phyloP scores from a whole-genome alignment of 495 filamentous ascomycete genomes.

The Annulohypoxylon stygium region DNA sequence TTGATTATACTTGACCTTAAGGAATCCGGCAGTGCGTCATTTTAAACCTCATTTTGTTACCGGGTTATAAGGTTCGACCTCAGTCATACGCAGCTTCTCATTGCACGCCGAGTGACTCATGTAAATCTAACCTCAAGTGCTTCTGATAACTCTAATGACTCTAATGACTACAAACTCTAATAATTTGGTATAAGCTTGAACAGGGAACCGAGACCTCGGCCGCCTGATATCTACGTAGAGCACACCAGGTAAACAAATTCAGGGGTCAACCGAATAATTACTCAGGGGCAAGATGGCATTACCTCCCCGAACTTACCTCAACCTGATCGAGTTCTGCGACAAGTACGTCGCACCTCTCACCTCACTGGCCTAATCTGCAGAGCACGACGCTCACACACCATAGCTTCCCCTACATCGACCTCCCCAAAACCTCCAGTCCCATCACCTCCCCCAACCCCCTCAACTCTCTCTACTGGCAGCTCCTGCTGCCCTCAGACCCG shows the following conservation, averaged over 20 bases:
- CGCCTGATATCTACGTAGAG: neutral
- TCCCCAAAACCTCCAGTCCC: constrained; percentile 9
- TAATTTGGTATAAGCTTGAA: neutral
- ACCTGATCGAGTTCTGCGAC: constrained; percentile 25
- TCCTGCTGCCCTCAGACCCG: constrained; percentile 30
- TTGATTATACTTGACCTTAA: neutral
- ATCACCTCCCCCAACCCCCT: neutral
- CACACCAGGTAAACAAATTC: neutral
- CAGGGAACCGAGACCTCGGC: neutral
- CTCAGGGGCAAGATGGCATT: constrained; percentile 22
- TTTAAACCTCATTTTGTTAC: constrained; percentile 1
- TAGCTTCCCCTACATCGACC: constrained; percentile 37
- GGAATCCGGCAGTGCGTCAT: constrained; percentile 2
- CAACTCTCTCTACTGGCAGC: constrained; percentile 24
- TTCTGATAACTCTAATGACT: neutral
- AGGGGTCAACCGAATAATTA: neutral
- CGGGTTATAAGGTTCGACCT: neutral
- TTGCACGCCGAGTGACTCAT: constrained; percentile 17
- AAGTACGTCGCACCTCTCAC: constrained; percentile 5
- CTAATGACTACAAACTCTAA: neutral
- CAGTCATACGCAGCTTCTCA: neutral
- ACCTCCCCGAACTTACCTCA: constrained; percentile 22
- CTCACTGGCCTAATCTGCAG: neutral
- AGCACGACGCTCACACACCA: neutral
- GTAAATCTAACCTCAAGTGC: neutral